Evolutionary conservation across 345 rosid species (phyloP), one percentile per base, ranked within the genome.

Genomic region (Salix arbutifolia): DNA sequence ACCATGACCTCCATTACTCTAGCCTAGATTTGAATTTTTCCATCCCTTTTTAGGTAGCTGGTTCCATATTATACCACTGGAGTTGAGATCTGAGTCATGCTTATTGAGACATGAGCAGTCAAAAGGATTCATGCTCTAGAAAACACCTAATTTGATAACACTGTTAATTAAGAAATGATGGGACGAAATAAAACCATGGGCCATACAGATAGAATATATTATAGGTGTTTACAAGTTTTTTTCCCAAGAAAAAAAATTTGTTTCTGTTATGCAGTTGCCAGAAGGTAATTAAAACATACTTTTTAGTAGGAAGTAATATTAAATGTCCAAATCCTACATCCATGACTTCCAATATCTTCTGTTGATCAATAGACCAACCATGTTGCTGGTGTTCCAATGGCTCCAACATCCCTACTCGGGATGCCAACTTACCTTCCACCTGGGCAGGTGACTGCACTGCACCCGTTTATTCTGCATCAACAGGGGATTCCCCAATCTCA

Each of bases 381-480:
- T 82, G 83, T 84, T 77, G 85, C 91, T 31, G 87, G 86, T 60
- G 74, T 86, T 69, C 87, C 89, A 67, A 76, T 87, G 71, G 84
- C 86, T 67, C 90, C 91, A 56, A 73, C 93, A 16, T 87, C 97
- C 73, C 83, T 87, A 44, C 84, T 88, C 73, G 94, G 90, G 87
- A 84, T 87, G 86, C 90, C 85, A 40, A 67, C 90, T 71, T 93
- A 89, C 85, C 77, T 86, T 78, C 93, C 95, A 76, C 91, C 89
- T 68, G 97, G 91, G 72, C 97, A 92, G 84, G 79, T 92, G 85
- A 78, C 88, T 71, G 85, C 96, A 65, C 79, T 96, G 81, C 97
- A 90, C 84, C 87, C 99, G 30, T 90, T 83, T 76, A 74, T 88
- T 82, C 89, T 92, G 88, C 94, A 89, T 80, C 98, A 92, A 71